phyloP scores from a whole-genome alignment of 1,284 basidiomycete species.

The Naganishia albida region DNA sequence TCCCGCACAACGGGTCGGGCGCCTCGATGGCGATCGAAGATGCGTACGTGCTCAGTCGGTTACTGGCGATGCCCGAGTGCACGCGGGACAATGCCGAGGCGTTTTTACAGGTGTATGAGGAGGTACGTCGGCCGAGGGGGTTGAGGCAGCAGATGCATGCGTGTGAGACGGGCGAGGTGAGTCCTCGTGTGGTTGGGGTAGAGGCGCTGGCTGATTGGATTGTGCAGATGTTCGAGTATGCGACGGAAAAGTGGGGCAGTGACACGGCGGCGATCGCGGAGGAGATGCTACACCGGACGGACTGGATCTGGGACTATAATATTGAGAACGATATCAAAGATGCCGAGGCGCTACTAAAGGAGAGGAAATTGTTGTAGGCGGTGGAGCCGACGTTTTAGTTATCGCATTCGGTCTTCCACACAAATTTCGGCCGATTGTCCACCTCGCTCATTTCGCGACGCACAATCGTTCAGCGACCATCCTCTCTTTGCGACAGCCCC shows the following conservation, averaged over 20 bases:
- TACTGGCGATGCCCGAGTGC: conserved; percentile 59
- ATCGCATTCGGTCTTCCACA: too few species aligned
- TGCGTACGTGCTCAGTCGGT: conserved; percentile 57
- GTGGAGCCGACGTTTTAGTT: too few species aligned
- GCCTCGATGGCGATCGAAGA: conserved; percentile 43
- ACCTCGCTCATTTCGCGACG: too few species aligned
- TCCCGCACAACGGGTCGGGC: conserved; percentile 42
- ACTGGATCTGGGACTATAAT: conserved; percentile 34
- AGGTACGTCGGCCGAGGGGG: conserved; percentile 26
- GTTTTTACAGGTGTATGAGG: conserved; percentile 31
- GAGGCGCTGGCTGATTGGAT: neutral
- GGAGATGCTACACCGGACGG: conserved; percentile 29
- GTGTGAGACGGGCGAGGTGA: conserved; percentile 33
- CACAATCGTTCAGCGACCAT: too few species aligned
- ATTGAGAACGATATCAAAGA: conserved; percentile 27
- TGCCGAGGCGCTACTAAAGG: conserved; percentile 7
- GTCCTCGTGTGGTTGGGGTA: neutral
- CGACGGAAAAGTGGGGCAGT: conserved; percentile 22
- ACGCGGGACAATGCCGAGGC: conserved; percentile 55
- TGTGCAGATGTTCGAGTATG: conserved; percentile 32
- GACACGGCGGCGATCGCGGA: conserved; percentile 29
- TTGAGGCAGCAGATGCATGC: conserved; percentile 28
- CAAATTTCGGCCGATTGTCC: too few species aligned
- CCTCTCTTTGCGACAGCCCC: too few species aligned
- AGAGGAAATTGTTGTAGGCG: conserved; percentile 23